phyloP scores from a whole-genome alignment of 176 grass and related monocot genomes.

The Cenchrus americanus region DNA sequence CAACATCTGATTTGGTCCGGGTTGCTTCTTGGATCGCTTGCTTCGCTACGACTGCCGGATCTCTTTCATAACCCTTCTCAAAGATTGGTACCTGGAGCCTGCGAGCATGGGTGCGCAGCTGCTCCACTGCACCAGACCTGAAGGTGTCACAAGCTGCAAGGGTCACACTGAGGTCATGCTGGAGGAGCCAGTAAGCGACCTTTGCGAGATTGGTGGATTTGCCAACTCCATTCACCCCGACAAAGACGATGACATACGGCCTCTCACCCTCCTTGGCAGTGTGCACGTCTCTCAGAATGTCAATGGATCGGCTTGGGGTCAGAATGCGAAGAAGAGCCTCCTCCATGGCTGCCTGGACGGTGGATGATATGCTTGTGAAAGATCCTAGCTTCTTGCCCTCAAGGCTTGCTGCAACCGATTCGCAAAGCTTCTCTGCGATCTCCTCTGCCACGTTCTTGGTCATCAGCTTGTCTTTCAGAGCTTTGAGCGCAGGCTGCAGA shows the following conservation, averaged over 20 bases:
- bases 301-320: slow-evolving; percentile 70
- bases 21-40: slow-evolving; percentile 68
- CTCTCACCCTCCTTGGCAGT: slow-evolving; percentile 54
- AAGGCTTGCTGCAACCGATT: slow-evolving; percentile 89
- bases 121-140: slow-evolving; percentile 69
- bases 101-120: slow-evolving; percentile 58
- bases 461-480: slow-evolving; percentile 92
- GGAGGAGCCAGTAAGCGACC: slow-evolving; percentile 70
- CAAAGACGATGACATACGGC: slow-evolving; percentile 65
- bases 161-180: slow-evolving; percentile 65
- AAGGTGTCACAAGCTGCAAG: slow-evolving; percentile 75
- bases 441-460: slow-evolving; percentile 96
- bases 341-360: slow-evolving; percentile 95
- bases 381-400: slow-evolving; percentile 93
- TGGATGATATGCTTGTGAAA: slow-evolving; percentile 94
- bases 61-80: slow-evolving; percentile 69
- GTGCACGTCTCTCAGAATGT: slow-evolving; percentile 55
- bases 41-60: slow-evolving; percentile 60
- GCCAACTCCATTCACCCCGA: slow-evolving; percentile 67
- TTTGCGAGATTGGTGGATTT: slow-evolving; percentile 74
- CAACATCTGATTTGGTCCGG: slow-evolving; percentile 53
- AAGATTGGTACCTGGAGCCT: slow-evolving; percentile 54
- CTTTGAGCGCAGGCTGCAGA: slow-evolving; percentile 85
- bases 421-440: slow-evolving; percentile 91
- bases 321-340: slow-evolving; percentile 88